Evolutionary conservation across 164 flowering plant genomes (phyloP), one percentile per base, ranked within the genome.

Genomic region (Dillenia turbinata): DNA sequence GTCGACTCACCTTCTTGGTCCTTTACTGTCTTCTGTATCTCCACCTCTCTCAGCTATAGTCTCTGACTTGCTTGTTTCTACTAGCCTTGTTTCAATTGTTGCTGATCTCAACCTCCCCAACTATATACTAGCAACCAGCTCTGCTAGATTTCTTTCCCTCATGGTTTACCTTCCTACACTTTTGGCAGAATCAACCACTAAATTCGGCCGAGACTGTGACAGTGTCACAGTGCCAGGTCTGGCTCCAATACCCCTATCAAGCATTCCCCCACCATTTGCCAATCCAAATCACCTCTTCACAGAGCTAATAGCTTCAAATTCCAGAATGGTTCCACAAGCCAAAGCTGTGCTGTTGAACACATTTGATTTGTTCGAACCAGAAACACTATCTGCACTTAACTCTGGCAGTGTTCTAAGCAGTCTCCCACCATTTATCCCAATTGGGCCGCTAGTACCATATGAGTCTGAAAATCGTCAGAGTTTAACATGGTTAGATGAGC

Each of bases 401-500:
- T 14, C 22, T 5, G 72, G 65, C 11, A 65, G 52, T 26, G 68
- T 68, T 3, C 1, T 71, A 12, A 8, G 40, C 3, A 16, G 17
- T 5, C 53, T 75, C 43, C 75, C 77, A 0, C 75, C 70, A 0
- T 46, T 75, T 3, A 45, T 61, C 44, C 66, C 75, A 2, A 54
- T 75, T 13, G 79, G 79, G 22, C 82, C 82, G 1, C 47, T 73
- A 3, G 15, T 40, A 10, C 63, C 72, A 15, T 49, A 17, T 49
- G 50, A 61, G 52, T 45, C 56, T 12, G 69, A 73, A 49, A 60
- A 43, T n/a, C 49, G 7, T 5, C 9, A 47, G 49, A 14, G 10
- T 2, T 47, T 54, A 3, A 26, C 26, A 12, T 78, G 82, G 82
- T 69, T 78, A 2, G 77, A 76, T n/a, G 56, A 52, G 12, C 77